Base-by-base conservation (phyloP, 78 protist species). In the Trichosphaerium sp. region DNA sequence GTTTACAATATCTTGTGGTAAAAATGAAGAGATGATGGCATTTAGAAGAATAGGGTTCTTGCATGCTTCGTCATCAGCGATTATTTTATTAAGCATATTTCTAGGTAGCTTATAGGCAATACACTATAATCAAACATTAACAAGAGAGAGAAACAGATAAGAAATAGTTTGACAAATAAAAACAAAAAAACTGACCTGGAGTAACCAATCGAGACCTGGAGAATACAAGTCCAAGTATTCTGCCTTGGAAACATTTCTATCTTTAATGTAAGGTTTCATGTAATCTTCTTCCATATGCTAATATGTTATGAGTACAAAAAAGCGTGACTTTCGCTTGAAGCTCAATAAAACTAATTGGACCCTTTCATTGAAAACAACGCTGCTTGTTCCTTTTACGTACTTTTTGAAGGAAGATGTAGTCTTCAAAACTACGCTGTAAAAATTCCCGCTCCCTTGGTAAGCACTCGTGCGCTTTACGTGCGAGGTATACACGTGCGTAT, bases 151-250 rank as follows among this genome's bases (percentile, higher is more conserved):
- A n/a, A n/a, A n/a, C n/a, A n/a, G n/a, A n/a, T n/a, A n/a, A n/a
- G n/a, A n/a, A n/a, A n/a, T n/a, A n/a, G n/a, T n/a, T n/a, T n/a
- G n/a, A n/a, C n/a, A n/a, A n/a, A n/a, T n/a, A n/a, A n/a, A n/a
- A n/a, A n/a, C n/a, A n/a, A n/a, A n/a, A n/a, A n/a, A n/a, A n/a
- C n/a, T n/a, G n/a, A n/a, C n/a, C n/a, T 77, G 81, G 25, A 83
- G 41, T 23, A 84, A 34, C 92, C 92, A 87, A 14, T 84, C 88
- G 31, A 83, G 23, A 5, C 81, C 80, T 10, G 92, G 92, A 15
- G 34, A 3, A 47, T 47, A 80, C 32, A 87, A 64, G 25, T 69
- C 70, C 42, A 83, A n/a, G 59, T 87, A 82, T 21, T 74, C 70
- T 18, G 68, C 38, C 14, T 54, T 72, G 71, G 44, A 70, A 29